Evolutionary conservation across 2,329 filamentous ascomycete species (phyloP), one percentile per base, ranked within the genome.

Genomic region (Alternaria triticimaculans): DNA sequence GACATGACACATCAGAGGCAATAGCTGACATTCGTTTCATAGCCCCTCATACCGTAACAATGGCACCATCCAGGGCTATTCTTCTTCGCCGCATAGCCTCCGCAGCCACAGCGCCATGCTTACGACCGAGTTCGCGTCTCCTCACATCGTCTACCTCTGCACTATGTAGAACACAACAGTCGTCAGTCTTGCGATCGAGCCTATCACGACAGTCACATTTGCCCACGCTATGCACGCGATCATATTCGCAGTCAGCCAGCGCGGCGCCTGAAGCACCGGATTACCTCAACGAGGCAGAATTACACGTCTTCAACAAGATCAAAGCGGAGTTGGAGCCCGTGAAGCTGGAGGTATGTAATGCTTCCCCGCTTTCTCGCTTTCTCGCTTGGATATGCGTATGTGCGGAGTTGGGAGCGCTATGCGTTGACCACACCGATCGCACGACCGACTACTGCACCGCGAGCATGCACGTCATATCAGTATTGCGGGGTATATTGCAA

Each of bases 301-400:
- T 81, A 57, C 78, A 81, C 65, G 76, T 86, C 43, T 86, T 85
- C 76, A 77, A 82, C 50, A 82, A 83, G 63, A 76, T 85, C 20
- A 81, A 79, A 68, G 72, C 75, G 18, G 77, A 77, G 33, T 63
- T 86, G 46, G 69, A 79, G 6, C 84, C 84, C 20, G 77, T 75
- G 14, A 81, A 80, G 64, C 77, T 86, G 33, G 82, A 84, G 80
- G 84, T 84, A 80, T 54, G 79, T 51, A 53, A 21, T 44, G 41
- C n/a, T 63, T 55, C 49, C 50, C 60, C 55, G 33, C 56, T n/a
- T 60, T 63, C 15, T n/a, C 55, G 30, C 55, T 15, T 59, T 63
- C n/a, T 18, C 37, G 37, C 37, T 33, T 26, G 44, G 50, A 55
- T 8, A 60, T 55, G 33, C 60, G 49, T 21, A 44, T 37, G 45